Conservation (phyloP, 331 rosid species). For the Stylosanthes scabra region DNA sequence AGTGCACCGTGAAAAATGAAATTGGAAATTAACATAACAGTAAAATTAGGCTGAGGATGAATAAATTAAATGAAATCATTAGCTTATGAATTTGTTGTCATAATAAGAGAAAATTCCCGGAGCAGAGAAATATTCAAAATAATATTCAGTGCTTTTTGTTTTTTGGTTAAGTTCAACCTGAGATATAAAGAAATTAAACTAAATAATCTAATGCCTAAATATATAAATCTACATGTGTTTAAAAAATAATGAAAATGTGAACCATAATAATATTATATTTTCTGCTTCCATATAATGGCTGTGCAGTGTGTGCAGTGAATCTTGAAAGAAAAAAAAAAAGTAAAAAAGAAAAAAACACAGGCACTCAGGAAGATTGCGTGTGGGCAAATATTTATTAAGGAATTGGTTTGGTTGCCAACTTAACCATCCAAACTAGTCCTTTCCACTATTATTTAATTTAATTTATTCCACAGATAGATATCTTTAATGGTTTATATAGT, state of each 20-base stretch:
- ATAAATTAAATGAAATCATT: neutral
- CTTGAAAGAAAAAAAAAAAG: neutral
- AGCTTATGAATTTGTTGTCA: neutral
- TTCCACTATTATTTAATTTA: too few species aligned
- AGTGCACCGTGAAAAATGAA: neutral
- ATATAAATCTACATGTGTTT: too few species aligned
- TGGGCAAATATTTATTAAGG: constrained; percentile 41
- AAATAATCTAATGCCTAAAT: too few species aligned
- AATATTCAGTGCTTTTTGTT: neutral
- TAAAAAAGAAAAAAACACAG: neutral
- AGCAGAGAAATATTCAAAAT: neutral
- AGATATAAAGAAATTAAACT: neutral
- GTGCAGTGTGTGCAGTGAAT: neutral
- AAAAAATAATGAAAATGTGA: neutral
- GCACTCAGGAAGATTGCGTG: constrained; percentile 47
- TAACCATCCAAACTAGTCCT: constrained; percentile 19
- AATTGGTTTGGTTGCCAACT: constrained; percentile 52
- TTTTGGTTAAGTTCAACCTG: neutral
- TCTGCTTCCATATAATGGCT: too few species aligned
- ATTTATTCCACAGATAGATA: too few species aligned
- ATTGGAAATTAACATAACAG: neutral
- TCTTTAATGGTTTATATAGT: too few species aligned
- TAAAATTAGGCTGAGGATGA: neutral
- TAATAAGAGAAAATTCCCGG: neutral
- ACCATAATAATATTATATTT: neutral